Evolutionary conservation across 1,139 yeast genomes (phyloP), one percentile per base, ranked within the genome.

Genomic region (Pichia kudriavzevii): DNA sequence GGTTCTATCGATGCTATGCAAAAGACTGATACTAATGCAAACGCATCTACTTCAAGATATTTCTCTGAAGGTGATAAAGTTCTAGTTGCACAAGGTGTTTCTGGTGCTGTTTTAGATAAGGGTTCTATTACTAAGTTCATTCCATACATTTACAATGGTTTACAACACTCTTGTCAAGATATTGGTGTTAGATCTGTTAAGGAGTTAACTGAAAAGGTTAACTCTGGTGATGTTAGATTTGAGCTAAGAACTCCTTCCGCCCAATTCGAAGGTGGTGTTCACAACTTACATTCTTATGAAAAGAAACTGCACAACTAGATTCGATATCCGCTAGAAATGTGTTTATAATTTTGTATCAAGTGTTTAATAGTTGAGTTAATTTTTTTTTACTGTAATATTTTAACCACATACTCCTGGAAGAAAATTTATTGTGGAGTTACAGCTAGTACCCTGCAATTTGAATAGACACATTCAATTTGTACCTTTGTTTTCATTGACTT

Each of bases 1-100:
- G 99, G 99, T 51, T 91, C 98, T 25, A 79, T 91, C 54, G 99
- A 88, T 61, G 99, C 99, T 48, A 88, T 88, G 97, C 93, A 91
- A 72, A 82, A 85, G 69, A 84, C 95, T 42, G 69, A 72, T 48
- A 72, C 71, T 56, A 79, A 77, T 61, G 95, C 94, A 51, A 93
- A 91, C 58, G 98, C 98, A 42, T 91, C 98, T 32, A 84, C 98
- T 45, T 87, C 96, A 33, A 83, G 99, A 69, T 91, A 91, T 71
- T 91, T 91, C 65, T 85, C 96, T 41, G 98, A 91, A 69, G 67
- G 85, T 47, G 99, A 91, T 63, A 72, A 82, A 57, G 97, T 91
- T 47, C 74, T 91, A 50, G 98, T 91, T 50, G 99, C 99, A 38
- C 99, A 91, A 70, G 99, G 99, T 74, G 99, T 91, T 49, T 73